Evolutionary conservation across 2,329 filamentous ascomycete species (phyloP).

Genomic region (Cladorrhinum sp.): DNA sequence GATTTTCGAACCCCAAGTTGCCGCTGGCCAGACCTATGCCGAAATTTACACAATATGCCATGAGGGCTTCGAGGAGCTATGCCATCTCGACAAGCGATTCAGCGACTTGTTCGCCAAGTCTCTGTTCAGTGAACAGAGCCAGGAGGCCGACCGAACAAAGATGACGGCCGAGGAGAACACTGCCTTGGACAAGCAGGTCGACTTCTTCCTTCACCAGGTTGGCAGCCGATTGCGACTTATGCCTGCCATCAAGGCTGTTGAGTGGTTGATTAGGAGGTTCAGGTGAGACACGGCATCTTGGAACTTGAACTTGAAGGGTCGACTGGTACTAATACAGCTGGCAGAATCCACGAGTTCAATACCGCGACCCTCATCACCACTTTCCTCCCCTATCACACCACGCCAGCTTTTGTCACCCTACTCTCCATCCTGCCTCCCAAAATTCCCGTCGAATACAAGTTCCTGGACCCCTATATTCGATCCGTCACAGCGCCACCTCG

Average conservation of each 20-base stretch:
- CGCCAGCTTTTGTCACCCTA: constrained; percentile 79
- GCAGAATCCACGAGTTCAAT: constrained; percentile 87
- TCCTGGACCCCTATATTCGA: constrained; percentile 81
- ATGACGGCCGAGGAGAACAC: constrained; percentile 79
- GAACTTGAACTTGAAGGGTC: not conserved
- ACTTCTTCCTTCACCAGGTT: constrained; percentile 78
- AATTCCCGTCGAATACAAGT: constrained; percentile 73
- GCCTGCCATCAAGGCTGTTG: constrained; percentile 84
- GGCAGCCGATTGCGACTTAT: constrained; percentile 75
- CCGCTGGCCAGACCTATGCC: constrained; percentile 85
- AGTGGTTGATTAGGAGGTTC: constrained; percentile 87
- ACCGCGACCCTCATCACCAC: constrained; percentile 73
- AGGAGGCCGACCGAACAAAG: constrained; percentile 79
- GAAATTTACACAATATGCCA: constrained; percentile 81
- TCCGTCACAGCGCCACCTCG: constrained; percentile 74
- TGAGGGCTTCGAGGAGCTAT: constrained; percentile 89
- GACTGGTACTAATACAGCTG: constrained; percentile 12
- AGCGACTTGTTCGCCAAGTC: constrained; percentile 63
- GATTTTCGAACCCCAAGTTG: constrained; percentile 83
- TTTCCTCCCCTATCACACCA: constrained; percentile 89
- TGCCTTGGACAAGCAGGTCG: constrained; percentile 72
- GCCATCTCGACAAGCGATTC: constrained; percentile 80
- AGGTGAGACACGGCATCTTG: constrained; percentile 49
- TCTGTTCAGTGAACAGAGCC: constrained; percentile 92
- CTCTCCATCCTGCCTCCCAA: constrained; percentile 80